Base-by-base conservation (phyloP, 192 early-diverging fungal genomes). In the Chytriomyces sp. region DNA sequence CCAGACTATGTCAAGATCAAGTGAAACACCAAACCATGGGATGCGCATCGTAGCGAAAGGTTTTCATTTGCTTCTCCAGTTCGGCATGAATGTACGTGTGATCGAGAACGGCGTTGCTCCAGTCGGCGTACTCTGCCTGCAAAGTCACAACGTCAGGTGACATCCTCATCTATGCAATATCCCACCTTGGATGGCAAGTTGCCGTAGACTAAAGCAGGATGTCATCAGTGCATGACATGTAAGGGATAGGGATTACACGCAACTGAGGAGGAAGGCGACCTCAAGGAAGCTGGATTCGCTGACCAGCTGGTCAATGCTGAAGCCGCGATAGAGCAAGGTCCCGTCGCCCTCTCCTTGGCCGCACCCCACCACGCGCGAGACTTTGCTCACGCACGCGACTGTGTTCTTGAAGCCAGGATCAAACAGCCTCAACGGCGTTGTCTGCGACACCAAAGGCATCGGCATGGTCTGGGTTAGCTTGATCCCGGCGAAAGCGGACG, bases 41-140 rank as follows among this genome's bases (percentile, higher is more conserved):
- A 64, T 90, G 89, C 14, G 89, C 86, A 70, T 90, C 89, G 65
- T 89, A 86, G 26, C 89, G 80, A 60, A 89, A 90, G 3, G 83
- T 77, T 28, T 64, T 61, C 77, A 85, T 87, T 72, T 88, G 80
- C 70, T 81, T 70, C 53, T 86, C 81, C 25, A 89, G 71, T 26
- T 85, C 82, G 17, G 82, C 62, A 73, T 89, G 88, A n/a, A 88
- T 52, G 65, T 85, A 82, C 1, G 80, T 85, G 65, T 85, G 84
- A 2, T 49, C 74, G 77, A 90, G 81, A 34, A 90, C 78, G 33
- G 86, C 72, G 58, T 75, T 58, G 12, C 66, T 72, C 75, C 79
- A 89, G 63, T 73, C 59, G n/a, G 77, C 53, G 44, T 70, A 76
- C 70, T 90, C 76, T 3, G 56, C 31, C 74, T 74, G 25, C 31